Percentiles rank a stretch among this genome's conserved stretches.
These are phyloP conservation scores for Tetraselmis striata DNA, from an alignment of 139 green algal species.

Conservation along the genomic window DNA sequence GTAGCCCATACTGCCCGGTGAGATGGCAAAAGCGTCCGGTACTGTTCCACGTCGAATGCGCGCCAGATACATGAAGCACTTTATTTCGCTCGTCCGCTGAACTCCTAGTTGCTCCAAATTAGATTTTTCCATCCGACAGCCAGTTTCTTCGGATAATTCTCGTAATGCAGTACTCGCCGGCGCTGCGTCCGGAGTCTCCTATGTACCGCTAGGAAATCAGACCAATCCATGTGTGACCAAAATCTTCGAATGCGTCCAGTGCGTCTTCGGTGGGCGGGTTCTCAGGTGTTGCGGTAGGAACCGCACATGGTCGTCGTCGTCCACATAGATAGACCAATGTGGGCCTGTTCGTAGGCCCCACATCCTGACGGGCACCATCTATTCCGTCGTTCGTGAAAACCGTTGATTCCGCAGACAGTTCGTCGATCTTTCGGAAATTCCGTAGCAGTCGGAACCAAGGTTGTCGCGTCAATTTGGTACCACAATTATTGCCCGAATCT, in stretches of 20 bases:
- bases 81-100: no score
- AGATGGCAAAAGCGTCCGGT: no score
- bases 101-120: no score
- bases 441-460: neutral
- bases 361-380: neutral
- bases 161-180: neutral
- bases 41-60: no score
- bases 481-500: neutral
- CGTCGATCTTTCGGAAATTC: conserved; percentile 1
- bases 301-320: neutral
- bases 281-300: neutral
- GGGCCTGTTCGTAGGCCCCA: neutral
- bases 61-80: no score
- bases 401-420: no score
- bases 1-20: no score
- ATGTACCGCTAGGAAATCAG: neutral
- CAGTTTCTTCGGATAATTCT: no score
- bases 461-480: neutral
- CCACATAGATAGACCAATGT: neutral
- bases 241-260: neutral
- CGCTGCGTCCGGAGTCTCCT: neutral
- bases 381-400: neutral
- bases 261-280: no score
- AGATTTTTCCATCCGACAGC: no score
- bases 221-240: neutral